A percentile compares a stretch with the other conserved stretches of the same genome.
Conservation (phyloP, 768 basidiomycete species). For the Tubosaeta brunneosetosa region DNA sequence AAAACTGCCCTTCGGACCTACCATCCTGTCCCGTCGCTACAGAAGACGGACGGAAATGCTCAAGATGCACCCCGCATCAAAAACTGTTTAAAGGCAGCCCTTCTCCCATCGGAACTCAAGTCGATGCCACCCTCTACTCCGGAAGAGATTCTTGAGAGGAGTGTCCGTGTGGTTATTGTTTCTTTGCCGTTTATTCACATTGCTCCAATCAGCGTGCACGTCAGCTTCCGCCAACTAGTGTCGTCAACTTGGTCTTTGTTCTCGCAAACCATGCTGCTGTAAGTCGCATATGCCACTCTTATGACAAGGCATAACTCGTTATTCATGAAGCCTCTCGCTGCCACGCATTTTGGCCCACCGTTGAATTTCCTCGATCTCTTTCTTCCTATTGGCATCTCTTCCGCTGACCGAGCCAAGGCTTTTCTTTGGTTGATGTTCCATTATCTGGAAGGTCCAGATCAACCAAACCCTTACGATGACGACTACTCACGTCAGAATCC, state of each 20-base stretch:
- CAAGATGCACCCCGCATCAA: slow-evolving; percentile 92
- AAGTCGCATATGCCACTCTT: slow-evolving; percentile 25
- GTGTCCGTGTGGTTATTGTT: slow-evolving; percentile 39
- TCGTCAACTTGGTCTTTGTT: slow-evolving; percentile 83
- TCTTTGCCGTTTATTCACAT: not conserved
- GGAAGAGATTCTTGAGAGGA: slow-evolving; percentile 64
- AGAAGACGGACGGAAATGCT: slow-evolving; percentile 82
- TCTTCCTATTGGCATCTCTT: slow-evolving; percentile 68
- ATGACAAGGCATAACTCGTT: slow-evolving; percentile 8
- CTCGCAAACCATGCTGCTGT: slow-evolving; percentile 76
- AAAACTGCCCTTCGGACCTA: slow-evolving; percentile 86
- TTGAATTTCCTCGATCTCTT: slow-evolving; percentile 83
- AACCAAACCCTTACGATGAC: slow-evolving; percentile 73
- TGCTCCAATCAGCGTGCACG: slow-evolving; percentile 43
- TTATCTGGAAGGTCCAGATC: slow-evolving; percentile 65
- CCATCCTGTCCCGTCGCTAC: slow-evolving; percentile 83
- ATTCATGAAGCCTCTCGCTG: slow-evolving; percentile 48
- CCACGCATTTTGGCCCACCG: slow-evolving; percentile 67
- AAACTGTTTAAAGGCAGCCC: slow-evolving; percentile 79
- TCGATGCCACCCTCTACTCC: slow-evolving; percentile 66
- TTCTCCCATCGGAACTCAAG: slow-evolving; percentile 65
- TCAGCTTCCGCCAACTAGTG: slow-evolving; percentile 72
- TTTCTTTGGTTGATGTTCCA: slow-evolving; percentile 84
- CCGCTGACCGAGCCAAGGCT: slow-evolving; percentile 66
- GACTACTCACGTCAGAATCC: slow-evolving; percentile 52